phyloP scores from a whole-genome alignment of 306 rosid genomes.

The Cyclanthera cordifolia region DNA sequence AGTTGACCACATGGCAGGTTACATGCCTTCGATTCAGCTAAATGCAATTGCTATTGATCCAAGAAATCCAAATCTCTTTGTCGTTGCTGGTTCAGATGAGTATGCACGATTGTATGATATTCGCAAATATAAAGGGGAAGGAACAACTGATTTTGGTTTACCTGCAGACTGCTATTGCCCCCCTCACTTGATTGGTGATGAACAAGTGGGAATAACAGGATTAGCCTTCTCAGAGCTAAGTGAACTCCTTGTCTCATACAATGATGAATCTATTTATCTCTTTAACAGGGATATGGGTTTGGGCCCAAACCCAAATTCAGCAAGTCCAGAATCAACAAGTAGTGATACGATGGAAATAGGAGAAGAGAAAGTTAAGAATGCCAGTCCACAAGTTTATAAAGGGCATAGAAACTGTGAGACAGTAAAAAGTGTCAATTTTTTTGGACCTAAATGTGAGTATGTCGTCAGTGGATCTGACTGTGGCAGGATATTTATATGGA shows the following conservation, averaged over 20 bases:
- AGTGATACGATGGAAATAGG: slow-evolving; percentile 53
- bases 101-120: slow-evolving; percentile 74
- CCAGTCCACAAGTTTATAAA: slow-evolving; percentile 59
- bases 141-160: slow-evolving; percentile 56
- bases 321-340: slow-evolving; percentile 28
- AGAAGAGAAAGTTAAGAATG: slow-evolving; percentile 30
- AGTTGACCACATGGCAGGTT: slow-evolving; percentile 32
- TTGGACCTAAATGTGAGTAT: slow-evolving; percentile 85
- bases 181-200: slow-evolving; percentile 48
- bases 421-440: slow-evolving; percentile 83
- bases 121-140: slow-evolving; percentile 69
- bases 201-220: slow-evolving; percentile 74
- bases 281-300: slow-evolving; percentile 76
- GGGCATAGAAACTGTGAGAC: slow-evolving; percentile 78
- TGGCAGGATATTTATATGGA: slow-evolving; percentile 92
- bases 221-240: slow-evolving; percentile 90
- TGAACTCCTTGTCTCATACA: slow-evolving; percentile 85
- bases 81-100: slow-evolving; percentile 74
- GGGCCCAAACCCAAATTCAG: slow-evolving; percentile 46
- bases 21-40: slow-evolving; percentile 38
- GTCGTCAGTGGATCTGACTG: slow-evolving; percentile 96
- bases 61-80: slow-evolving; percentile 84
- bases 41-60: slow-evolving; percentile 93
- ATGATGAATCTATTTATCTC: slow-evolving; percentile 64
- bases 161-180: slow-evolving; percentile 70